These are phyloP conservation scores for Aspergillus piperis DNA, from an alignment of 2,329 filamentous ascomycete species.

Conservation along the genomic window DNA sequence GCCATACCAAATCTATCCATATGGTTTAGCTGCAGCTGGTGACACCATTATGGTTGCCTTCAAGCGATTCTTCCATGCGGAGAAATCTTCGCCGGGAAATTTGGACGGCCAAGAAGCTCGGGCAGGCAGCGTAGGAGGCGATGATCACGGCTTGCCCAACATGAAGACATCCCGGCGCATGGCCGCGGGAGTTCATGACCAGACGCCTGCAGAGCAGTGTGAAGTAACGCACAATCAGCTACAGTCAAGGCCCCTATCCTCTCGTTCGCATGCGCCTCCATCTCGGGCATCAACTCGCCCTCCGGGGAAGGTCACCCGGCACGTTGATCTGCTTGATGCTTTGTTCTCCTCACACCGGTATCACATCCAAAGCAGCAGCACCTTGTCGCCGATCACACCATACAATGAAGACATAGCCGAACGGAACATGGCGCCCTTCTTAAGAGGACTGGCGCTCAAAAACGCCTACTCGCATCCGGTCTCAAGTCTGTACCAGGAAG, in stretches of 20 bases:
- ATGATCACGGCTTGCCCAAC: conserved; percentile 16
- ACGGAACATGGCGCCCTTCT: conserved; percentile 42
- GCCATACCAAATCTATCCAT: neutral
- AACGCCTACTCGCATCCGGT: conserved; percentile 33
- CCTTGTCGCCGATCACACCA: conserved; percentile 35
- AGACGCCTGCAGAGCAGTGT: conserved; percentile 43
- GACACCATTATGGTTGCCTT: conserved; percentile 34
- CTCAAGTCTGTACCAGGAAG: conserved; percentile 43
- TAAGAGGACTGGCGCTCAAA: conserved; percentile 30
- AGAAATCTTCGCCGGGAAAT: conserved; percentile 23
- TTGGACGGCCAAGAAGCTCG: conserved; percentile 14
- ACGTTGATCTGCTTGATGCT: conserved; percentile 46
- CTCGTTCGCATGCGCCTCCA: conserved; percentile 27
- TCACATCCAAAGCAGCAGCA: conserved; percentile 24
- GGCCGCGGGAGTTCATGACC: conserved; percentile 35
- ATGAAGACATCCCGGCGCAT: conserved; percentile 22
- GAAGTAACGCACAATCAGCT: conserved; percentile 41
- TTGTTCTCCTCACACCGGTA: conserved; percentile 37
- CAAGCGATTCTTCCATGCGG: conserved; percentile 36
- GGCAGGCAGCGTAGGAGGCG: neutral
- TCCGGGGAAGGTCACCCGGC: conserved; percentile 29
- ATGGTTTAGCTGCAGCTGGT: neutral
- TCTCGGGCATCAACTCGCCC: conserved; percentile 26
- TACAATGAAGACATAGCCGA: conserved; percentile 49
- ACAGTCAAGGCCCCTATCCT: conserved; percentile 30